phyloP scores from a whole-genome alignment of 805 yeast genomes.

The Pichia pseudocactophila region DNA sequence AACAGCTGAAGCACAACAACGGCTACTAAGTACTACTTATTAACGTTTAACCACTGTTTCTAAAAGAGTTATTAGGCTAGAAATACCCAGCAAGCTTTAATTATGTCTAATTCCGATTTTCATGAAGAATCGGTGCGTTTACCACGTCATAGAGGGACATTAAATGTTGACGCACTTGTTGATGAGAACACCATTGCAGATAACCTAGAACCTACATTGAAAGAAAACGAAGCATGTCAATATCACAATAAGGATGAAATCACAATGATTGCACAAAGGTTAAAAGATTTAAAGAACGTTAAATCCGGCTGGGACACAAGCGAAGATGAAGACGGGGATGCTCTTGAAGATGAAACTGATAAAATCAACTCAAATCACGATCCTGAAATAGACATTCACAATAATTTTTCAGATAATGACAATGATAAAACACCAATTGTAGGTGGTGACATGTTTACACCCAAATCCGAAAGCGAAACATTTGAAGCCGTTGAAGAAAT shows the following conservation, averaged over 20 bases:
- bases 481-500: constrained; percentile 2
- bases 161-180: constrained; percentile 22
- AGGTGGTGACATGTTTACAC: background rate
- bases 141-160: constrained; percentile 24
- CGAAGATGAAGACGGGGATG: constrained; percentile 3
- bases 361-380: background rate
- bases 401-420: background rate
- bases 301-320: constrained; percentile 12
- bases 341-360: background rate
- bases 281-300: background rate
- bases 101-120: too few relatives aligned
- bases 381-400: background rate
- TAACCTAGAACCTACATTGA: too few relatives aligned
- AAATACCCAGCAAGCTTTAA: too few relatives aligned
- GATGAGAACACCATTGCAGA: background rate
- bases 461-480: background rate
- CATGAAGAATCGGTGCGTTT: constrained; percentile 9
- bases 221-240: background rate
- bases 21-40: too few relatives aligned
- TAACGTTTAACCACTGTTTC: too few relatives aligned
- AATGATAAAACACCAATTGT: background rate
- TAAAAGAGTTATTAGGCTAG: too few relatives aligned
- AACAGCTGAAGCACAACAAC: background rate
- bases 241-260: background rate
- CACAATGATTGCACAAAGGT: background rate